These are phyloP conservation scores for Plasmodium vivax DNA, from an alignment of 169 alveolate genomes.

Conservation along the genomic window DNA sequence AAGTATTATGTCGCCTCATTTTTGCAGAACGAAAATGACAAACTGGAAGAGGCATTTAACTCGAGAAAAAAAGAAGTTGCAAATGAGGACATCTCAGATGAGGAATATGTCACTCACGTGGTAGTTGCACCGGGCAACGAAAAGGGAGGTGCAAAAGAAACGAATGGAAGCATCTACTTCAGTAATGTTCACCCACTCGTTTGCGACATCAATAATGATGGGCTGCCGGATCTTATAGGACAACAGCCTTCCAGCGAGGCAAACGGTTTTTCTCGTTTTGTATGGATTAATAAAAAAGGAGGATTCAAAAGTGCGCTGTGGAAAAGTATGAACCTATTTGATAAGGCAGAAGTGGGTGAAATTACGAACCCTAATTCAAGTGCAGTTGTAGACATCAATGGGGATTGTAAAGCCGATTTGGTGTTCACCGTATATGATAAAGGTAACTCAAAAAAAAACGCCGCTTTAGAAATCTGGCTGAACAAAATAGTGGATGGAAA, in stretches of 20 bases:
- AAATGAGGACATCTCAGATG: conserved; percentile 32
- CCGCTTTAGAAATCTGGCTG: conserved; percentile 76
- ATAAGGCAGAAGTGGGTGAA: conserved; percentile 64
- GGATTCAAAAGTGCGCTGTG: conserved; percentile 74
- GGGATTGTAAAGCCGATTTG: conserved; percentile 89
- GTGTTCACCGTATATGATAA: conserved; percentile 81
- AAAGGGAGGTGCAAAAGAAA: background rate
- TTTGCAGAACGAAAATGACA: conserved; percentile 66
- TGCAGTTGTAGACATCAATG: conserved; percentile 89
- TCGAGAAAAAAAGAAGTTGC: conserved; percentile 36
- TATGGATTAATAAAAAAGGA: conserved; percentile 79
- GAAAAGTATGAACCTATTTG: conserved; percentile 68
- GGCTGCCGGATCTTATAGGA: conserved; percentile 81
- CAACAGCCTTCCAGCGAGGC: conserved; percentile 74
- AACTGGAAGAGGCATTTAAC: conserved; percentile 61
- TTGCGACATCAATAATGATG: conserved; percentile 89
- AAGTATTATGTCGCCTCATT: conserved; percentile 30
- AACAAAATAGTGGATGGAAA: conserved; percentile 56
- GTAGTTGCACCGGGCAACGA: background rate
- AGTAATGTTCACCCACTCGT: conserved; percentile 85
- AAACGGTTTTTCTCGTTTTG: conserved; percentile 66
- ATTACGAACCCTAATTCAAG: conserved; percentile 86
- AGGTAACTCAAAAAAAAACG: conserved; percentile 1
- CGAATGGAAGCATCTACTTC: conserved; percentile 43
- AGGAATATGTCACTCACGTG: background rate